These are phyloP conservation scores for Vaccinium myrtillus DNA, from an alignment of 148 eudicot genomes.

Conservation along the genomic window DNA sequence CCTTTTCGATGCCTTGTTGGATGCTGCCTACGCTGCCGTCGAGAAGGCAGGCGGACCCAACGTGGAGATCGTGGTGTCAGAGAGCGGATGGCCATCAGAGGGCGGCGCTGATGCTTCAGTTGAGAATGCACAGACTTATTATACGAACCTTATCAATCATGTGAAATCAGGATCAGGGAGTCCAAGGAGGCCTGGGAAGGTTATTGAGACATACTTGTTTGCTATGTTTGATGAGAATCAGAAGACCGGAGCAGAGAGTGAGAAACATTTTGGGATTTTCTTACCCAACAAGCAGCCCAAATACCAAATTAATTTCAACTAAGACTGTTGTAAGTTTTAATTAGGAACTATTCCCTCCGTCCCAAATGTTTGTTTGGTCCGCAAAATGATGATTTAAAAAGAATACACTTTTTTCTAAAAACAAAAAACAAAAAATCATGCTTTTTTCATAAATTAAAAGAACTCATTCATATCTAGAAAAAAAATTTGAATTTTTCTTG, in stretches of 20 bases:
- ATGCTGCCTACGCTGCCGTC: background rate
- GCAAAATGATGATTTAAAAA: too few species aligned
- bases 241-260: background rate
- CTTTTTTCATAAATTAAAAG: too few species aligned
- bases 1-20: background rate
- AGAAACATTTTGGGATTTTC: background rate
- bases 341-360: too few species aligned
- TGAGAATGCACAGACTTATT: background rate
- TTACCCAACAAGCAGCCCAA: background rate
- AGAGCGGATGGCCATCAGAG: conserved; percentile 1
- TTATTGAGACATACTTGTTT: background rate
- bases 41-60: background rate
- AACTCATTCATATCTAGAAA: too few species aligned
- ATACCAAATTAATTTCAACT: background rate
- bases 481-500: too few species aligned
- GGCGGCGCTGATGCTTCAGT: background rate
- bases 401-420: too few species aligned
- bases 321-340: background rate
- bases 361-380: too few species aligned
- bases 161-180: background rate
- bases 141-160: background rate
- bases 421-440: too few species aligned
- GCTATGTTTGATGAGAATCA: background rate
- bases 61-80: conserved; percentile 1
- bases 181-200: background rate